Evolutionary conservation across 495 filamentous ascomycete genomes (phyloP).

Genomic region (Pseudoneurospora amorphoporcata): DNA sequence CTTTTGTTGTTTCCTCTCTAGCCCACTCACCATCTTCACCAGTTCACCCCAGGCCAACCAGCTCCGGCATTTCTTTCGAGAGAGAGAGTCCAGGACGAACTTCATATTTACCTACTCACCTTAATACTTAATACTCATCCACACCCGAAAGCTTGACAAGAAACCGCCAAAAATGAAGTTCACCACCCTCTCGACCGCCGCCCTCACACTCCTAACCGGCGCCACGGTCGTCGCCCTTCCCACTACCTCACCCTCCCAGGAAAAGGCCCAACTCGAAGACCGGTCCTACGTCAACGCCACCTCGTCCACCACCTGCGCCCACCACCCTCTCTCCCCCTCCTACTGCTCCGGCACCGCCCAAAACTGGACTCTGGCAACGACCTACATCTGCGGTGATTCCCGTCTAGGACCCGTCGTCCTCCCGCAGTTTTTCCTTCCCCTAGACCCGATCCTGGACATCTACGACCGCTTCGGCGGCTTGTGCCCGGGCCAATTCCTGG

Average conservation of each 20-base stretch:
- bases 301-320: not conserved
- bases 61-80: not conserved
- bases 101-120: not conserved
- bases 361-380: slow-evolving; percentile 9
- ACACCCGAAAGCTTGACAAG: not conserved
- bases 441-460: slow-evolving; percentile 19
- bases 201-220: not conserved
- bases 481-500: slow-evolving; percentile 40
- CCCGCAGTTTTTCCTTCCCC: slow-evolving; percentile 30
- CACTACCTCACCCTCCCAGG: not conserved
- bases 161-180: not conserved
- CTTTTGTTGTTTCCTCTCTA: not conserved
- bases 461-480: slow-evolving; percentile 41
- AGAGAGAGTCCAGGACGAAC: not conserved
- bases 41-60: not conserved
- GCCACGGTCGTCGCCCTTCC: not conserved
- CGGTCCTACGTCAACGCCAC: not conserved
- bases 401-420: slow-evolving; percentile 39
- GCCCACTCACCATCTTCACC: not conserved
- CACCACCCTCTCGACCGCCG: not conserved
- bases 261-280: not conserved
- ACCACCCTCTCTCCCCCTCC: not conserved
- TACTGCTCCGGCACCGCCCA: slow-evolving; percentile 33
- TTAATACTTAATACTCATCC: not conserved
- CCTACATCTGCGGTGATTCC: slow-evolving; percentile 41